Conservation (phyloP, 164 flowering plant genomes). For the Hamamelis virginiana region DNA sequence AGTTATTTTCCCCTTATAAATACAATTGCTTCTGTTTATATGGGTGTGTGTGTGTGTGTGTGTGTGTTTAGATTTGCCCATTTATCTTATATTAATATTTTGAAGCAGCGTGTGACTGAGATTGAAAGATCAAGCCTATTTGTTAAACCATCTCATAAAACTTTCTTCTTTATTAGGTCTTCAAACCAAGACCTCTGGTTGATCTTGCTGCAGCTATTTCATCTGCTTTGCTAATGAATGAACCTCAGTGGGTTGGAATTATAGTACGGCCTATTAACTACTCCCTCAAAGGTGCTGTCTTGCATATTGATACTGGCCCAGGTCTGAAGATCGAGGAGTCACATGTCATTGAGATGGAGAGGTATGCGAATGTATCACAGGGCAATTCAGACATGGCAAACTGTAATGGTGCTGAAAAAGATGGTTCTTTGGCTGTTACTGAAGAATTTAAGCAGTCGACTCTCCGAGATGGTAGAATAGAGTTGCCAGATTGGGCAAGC, state of each 20-base stretch:
- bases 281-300: slow-evolving; percentile 83
- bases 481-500: slow-evolving; percentile 91
- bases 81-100: not conserved
- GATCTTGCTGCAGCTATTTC: slow-evolving; percentile 87
- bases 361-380: slow-evolving; percentile 23
- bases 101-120: not conserved
- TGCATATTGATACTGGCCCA: slow-evolving; percentile 94
- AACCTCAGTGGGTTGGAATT: slow-evolving; percentile 92
- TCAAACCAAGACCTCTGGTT: slow-evolving; percentile 91
- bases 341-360: slow-evolving; percentile 78
- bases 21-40: not conserved
- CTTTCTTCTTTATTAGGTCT: slow-evolving; percentile 50
- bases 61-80: not conserved
- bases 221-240: slow-evolving; percentile 92
- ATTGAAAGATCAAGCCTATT: not conserved
- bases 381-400: slow-evolving; percentile 17
- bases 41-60: too few relatives aligned
- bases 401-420: slow-evolving; percentile 11
- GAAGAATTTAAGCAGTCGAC: slow-evolving; percentile 43
- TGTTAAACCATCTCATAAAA: slow-evolving; percentile 1
- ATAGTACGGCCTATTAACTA: slow-evolving; percentile 77
- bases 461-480: slow-evolving; percentile 59
- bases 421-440: slow-evolving; percentile 25
- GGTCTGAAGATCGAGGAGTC: slow-evolving; percentile 74
- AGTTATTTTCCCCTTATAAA: not conserved